These are phyloP conservation scores for Colletotrichum sp. DNA, from an alignment of 2,329 filamentous ascomycete genomes.

Conservation along the genomic window DNA sequence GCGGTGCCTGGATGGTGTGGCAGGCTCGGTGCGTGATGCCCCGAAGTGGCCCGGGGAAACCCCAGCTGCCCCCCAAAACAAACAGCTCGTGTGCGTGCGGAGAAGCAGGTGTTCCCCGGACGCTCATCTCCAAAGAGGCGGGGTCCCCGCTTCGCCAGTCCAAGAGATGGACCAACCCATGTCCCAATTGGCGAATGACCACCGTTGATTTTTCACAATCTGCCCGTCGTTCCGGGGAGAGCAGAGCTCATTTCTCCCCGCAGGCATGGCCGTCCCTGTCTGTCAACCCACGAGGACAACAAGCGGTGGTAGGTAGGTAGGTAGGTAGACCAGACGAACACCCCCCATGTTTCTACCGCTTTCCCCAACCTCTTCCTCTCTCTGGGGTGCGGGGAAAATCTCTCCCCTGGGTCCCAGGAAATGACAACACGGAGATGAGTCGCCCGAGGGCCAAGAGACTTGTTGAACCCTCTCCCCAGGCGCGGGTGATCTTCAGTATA, in stretches of 20 bases:
- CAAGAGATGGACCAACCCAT: not conserved
- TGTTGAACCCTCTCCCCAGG: not conserved
- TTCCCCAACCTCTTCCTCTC: not conserved
- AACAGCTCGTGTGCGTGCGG: not conserved
- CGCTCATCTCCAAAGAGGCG: not conserved
- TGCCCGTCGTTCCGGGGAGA: not conserved
- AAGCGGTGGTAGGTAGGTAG: not conserved
- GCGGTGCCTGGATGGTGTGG: not conserved
- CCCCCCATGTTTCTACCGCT: not conserved
- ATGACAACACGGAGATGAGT: constrained; percentile 4
- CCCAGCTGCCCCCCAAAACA: not conserved
- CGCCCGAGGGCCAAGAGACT: not conserved
- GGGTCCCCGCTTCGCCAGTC: not conserved
- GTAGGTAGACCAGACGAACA: not conserved
- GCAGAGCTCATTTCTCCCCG: not conserved
- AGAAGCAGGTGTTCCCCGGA: not conserved
- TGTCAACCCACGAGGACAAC: not conserved
- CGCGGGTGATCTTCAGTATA: not conserved
- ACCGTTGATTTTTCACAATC: not conserved
- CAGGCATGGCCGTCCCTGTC: not conserved
- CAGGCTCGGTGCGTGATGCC: not conserved
- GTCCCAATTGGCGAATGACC: not conserved
- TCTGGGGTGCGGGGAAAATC: not conserved
- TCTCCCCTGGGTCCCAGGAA: not conserved
- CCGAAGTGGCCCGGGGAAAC: not conserved